A percentile compares a stretch with the other conserved stretches of the same genome.
Conservation (phyloP, 805 yeast genomes). For the Saccharomyces kudriavzevii region DNA sequence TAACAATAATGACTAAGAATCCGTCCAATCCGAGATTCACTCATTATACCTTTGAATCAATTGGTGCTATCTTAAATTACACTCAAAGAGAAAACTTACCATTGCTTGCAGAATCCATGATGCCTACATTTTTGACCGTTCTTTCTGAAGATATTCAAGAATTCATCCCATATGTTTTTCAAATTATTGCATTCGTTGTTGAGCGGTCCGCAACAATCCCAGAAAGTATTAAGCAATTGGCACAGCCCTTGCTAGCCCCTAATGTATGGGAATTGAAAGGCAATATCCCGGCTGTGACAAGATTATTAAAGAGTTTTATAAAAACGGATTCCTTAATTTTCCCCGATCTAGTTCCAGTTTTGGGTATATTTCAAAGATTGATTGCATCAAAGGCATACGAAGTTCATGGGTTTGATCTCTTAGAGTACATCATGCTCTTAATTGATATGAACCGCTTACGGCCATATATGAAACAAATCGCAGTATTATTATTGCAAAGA, state of each 20-base stretch:
- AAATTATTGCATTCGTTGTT: slow-evolving; percentile 71
- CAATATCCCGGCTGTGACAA: slow-evolving; percentile 85
- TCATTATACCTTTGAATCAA: slow-evolving; percentile 83
- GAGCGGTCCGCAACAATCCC: slow-evolving; percentile 55
- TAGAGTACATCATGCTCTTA: slow-evolving; percentile 57
- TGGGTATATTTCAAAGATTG: slow-evolving; percentile 94
- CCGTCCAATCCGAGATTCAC: slow-evolving; percentile 94
- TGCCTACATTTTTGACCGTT: slow-evolving; percentile 60
- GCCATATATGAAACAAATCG: slow-evolving; percentile 60
- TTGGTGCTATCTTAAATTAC: slow-evolving; percentile 65
- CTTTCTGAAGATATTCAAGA: slow-evolving; percentile 85
- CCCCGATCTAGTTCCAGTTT: slow-evolving; percentile 58
- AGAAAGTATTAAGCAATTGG: slow-evolving; percentile 50
- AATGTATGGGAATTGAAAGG: slow-evolving; percentile 88
- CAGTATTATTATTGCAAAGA: slow-evolving; percentile 68
- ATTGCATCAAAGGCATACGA: slow-evolving; percentile 81
- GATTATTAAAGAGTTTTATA: slow-evolving; percentile 66
- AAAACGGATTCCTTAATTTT: slow-evolving; percentile 31
- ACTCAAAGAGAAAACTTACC: slow-evolving; percentile 28
- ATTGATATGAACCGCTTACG: slow-evolving; percentile 45
- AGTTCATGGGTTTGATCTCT: slow-evolving; percentile 71
- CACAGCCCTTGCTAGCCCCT: slow-evolving; percentile 83
- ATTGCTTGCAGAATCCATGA: slow-evolving; percentile 36
- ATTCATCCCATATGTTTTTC: slow-evolving; percentile 88
- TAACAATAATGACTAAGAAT: slow-evolving; percentile 66